These are phyloP conservation scores for Chaetomidium leptoderma DNA, from an alignment of 495 filamentous ascomycete genomes.

Conservation along the genomic window DNA sequence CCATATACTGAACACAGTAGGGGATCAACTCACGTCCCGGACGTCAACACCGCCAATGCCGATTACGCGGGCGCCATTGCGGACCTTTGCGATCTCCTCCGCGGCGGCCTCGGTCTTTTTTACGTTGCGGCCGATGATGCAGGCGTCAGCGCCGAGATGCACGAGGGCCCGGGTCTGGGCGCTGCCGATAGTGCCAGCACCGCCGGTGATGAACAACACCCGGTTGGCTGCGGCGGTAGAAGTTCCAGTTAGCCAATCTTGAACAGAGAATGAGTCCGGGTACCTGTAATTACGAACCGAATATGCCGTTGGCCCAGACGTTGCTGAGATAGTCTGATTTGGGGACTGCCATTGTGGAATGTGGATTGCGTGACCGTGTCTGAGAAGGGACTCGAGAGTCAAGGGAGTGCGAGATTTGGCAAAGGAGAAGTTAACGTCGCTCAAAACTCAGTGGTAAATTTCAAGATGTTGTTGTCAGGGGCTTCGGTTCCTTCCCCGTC, in stretches of 20 bases:
- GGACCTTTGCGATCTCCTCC: constrained; percentile 70
- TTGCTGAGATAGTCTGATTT: constrained; percentile 72
- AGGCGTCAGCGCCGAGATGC: constrained; percentile 85
- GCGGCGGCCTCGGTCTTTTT: constrained; percentile 81
- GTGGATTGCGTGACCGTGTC: background rate
- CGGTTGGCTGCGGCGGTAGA: constrained; percentile 63
- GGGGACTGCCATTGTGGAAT: constrained; percentile 64
- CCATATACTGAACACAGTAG: no score
- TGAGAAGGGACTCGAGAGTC: background rate
- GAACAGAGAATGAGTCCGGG: background rate
- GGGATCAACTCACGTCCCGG: constrained; percentile 42
- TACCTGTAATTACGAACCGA: constrained; percentile 49
- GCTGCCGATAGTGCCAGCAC: constrained; percentile 88
- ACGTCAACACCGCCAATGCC: constrained; percentile 85
- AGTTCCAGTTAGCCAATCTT: no score
- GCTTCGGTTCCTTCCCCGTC: no score
- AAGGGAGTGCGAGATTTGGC: background rate
- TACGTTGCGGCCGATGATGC: constrained; percentile 87
- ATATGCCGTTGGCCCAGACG: constrained; percentile 81
- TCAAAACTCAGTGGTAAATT: no score
- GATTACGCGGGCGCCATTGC: constrained; percentile 74
- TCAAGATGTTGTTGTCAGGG: no score
- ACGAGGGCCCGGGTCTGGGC: constrained; percentile 89
- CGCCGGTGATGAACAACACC: constrained; percentile 93
- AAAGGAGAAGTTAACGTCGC: no score